A percentile compares a stretch with the other conserved stretches of the same genome.
These are phyloP conservation scores for Oropetium thomaeum DNA, from an alignment of 176 grass and related monocot genomes.

Conservation along the genomic window DNA sequence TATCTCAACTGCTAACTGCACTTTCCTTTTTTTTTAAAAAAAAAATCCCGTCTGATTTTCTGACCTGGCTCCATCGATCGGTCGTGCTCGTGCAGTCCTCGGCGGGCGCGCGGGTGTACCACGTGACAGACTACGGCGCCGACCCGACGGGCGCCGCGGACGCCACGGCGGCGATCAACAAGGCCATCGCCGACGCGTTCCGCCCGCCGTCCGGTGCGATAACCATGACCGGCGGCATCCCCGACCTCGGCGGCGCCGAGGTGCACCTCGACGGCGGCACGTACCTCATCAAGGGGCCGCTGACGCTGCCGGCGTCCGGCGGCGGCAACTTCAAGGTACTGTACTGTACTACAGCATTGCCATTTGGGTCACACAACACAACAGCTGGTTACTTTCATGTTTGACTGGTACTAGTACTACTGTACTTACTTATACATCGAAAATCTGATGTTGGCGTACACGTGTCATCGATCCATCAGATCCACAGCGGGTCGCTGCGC, in stretches of 20 bases:
- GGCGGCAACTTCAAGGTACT: conserved; percentile 89
- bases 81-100: not conserved
- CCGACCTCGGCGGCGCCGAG: conserved; percentile 80
- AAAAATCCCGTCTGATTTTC: not conserved
- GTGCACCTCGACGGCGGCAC: conserved; percentile 82
- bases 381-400: no score
- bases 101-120: conserved; percentile 50
- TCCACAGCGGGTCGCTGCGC: conserved; percentile 58
- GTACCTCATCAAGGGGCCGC: conserved; percentile 63
- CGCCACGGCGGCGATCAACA: conserved; percentile 64
- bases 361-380: no score
- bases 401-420: no score
- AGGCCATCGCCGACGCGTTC: conserved; percentile 83
- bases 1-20: no score
- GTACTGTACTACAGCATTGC: not conserved
- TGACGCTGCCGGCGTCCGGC: conserved; percentile 58
- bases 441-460: not conserved
- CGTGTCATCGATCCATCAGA: conserved; percentile 35
- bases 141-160: conserved; percentile 62
- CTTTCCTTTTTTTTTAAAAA: accelerated
- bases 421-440: no score
- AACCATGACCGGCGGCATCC: conserved; percentile 66
- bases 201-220: conserved; percentile 21
- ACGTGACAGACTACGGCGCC: conserved; percentile 83
- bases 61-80: not conserved